A percentile compares a stretch with the other conserved stretches of the same genome.
Evolutionary conservation across 2,329 filamentous ascomycete species (phyloP).

Genomic region (Apiospora kogelbergensis): DNA sequence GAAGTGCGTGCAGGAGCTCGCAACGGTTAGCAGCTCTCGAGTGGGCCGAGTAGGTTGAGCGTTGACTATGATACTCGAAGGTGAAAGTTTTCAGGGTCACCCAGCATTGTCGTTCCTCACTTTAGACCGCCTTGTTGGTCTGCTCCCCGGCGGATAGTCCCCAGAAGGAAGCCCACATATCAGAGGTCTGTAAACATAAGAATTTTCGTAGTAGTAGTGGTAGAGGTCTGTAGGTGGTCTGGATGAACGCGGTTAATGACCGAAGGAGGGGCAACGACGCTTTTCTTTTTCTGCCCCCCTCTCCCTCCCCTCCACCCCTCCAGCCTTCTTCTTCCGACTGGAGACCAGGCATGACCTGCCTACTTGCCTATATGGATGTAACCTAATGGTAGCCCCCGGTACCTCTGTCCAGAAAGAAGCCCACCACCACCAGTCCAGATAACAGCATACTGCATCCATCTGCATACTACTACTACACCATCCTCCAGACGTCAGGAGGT

Average conservation of each 20-base stretch:
- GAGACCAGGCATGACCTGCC: background rate
- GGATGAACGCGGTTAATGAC: background rate
- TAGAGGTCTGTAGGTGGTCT: background rate
- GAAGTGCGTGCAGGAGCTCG: background rate
- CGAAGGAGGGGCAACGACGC: background rate
- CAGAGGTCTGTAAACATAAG: background rate
- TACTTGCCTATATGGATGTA: background rate
- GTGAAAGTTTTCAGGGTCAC: background rate
- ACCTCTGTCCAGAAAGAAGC: no score
- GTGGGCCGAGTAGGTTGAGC: background rate
- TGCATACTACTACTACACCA: background rate
- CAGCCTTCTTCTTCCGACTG: background rate
- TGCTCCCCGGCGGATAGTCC: background rate
- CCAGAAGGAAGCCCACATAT: background rate
- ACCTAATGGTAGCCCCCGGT: conserved; percentile 3
- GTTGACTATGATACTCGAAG: background rate
- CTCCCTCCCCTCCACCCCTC: no score
- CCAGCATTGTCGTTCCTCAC: background rate
- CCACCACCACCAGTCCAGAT: background rate
- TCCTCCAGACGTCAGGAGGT: background rate
- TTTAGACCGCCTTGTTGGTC: background rate
- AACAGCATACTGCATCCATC: background rate
- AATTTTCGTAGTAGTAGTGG: no score
- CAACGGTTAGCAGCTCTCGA: background rate
- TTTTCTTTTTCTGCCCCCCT: background rate